These are phyloP conservation scores for Berkeleyomyces basicola DNA, from an alignment of 2,329 filamentous ascomycete species.

Conservation along the genomic window DNA sequence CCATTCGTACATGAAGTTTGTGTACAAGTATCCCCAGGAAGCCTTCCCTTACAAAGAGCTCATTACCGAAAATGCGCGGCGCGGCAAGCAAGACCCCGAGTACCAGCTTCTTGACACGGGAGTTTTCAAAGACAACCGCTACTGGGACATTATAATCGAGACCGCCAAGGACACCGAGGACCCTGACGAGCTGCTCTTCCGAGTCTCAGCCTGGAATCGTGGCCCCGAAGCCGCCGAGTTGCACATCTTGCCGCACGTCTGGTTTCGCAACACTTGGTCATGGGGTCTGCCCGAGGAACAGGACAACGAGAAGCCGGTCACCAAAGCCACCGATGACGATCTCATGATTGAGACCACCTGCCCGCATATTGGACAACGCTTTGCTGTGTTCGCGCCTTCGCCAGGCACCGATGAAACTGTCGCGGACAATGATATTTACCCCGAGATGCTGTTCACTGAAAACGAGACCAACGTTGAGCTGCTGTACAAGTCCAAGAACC, in stretches of 20 bases:
- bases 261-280: slow-evolving; percentile 95
- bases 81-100: slow-evolving; percentile 62
- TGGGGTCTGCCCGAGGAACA: slow-evolving; percentile 68
- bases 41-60: slow-evolving; percentile 86
- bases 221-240: slow-evolving; percentile 79
- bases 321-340: slow-evolving; percentile 42
- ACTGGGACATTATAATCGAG: slow-evolving; percentile 97
- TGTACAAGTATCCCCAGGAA: slow-evolving; percentile 92
- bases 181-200: slow-evolving; percentile 79
- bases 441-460: slow-evolving; percentile 78
- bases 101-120: slow-evolving; percentile 88
- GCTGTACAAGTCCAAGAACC: slow-evolving; percentile 65
- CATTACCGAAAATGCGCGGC: slow-evolving; percentile 63
- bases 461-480: slow-evolving; percentile 79
- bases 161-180: slow-evolving; percentile 89
- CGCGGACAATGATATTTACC: slow-evolving; percentile 48
- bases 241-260: slow-evolving; percentile 86
- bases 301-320: slow-evolving; percentile 73
- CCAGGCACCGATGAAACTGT: slow-evolving; percentile 51
- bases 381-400: slow-evolving; percentile 73
- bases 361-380: slow-evolving; percentile 63
- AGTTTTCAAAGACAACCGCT: slow-evolving; percentile 71
- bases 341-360: slow-evolving; percentile 21
- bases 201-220: slow-evolving; percentile 90
- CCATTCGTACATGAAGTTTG: slow-evolving; percentile 96